Base-by-base conservation (phyloP, 2,329 filamentous ascomycete species). In the Zymoseptoria passerinii region DNA sequence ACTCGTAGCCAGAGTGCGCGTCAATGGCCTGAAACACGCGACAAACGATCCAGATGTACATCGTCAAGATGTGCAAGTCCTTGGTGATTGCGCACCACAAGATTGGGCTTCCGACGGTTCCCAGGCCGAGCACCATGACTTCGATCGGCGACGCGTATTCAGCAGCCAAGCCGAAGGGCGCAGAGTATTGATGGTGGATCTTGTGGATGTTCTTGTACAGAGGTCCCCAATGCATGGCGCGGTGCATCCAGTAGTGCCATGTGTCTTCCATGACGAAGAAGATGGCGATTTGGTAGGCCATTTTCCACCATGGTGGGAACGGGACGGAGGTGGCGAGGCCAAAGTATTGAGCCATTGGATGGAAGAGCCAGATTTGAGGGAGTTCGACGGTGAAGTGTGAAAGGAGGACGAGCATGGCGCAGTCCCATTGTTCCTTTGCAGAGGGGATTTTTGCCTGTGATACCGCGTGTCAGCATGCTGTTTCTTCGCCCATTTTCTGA, bases 231-330 rank as follows among this genome's bases (percentile, higher is more conserved):
- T 99, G 94, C 77, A 99, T 85, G 50, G 83, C 84, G 67, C 94
- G 90, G 78, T 99, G 94, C 66, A 85, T 85, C 86, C 92, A 97
- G 82, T 99, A 99, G 77, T 99, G 94, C 94, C 94, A 99, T 66
- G 92, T 80, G 76, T 99, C 94, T 76, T 99, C 94, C 70, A 96
- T 77, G 59, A 97, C 83, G 77, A 99, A 99, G 82, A 97, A 95
- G 72, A 97, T 81, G 61, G 86, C 83, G 66, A 99, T 92, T 70
- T 99, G 94, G 73, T 89, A 85, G 64, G 87, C 88, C 81, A 99
- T 97, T 70, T 86, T 96, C 77, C 82, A 88, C 66, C 87, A 69
- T 10, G 88, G 80, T 35, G 94, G 94, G 80, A 99, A 99, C 8
- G 92, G 94, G 53, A 96, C 89, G 62, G 85, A 84, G 65, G 89